Evolutionary conservation across 2,329 filamentous ascomycete species (phyloP).

Genomic region (Ceratocystis lukuohia): DNA sequence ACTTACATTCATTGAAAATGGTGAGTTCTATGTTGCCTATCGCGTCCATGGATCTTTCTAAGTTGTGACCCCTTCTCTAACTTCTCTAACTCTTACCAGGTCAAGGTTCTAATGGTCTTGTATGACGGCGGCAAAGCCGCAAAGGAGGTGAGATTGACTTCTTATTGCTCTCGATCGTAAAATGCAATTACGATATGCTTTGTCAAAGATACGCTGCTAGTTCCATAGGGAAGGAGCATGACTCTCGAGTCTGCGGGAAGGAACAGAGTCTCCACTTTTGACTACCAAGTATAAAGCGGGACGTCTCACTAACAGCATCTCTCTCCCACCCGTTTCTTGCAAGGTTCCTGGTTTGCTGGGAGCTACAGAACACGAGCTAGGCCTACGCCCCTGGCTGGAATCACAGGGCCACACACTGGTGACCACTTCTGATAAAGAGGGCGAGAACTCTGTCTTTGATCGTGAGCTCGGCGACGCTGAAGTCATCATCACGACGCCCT

Average conservation of each 20-base stretch:
- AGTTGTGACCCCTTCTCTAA: background rate
- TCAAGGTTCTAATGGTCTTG: conserved; percentile 86
- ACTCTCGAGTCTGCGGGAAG: background rate
- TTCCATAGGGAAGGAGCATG: background rate
- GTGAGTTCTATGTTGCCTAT: background rate
- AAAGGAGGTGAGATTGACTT: conserved; percentile 51
- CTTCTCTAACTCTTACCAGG: conserved; percentile 36
- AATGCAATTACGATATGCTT: background rate
- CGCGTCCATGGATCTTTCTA: background rate
- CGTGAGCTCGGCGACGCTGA: conserved; percentile 93
- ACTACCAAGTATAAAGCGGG: background rate
- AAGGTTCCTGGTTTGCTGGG: conserved; percentile 72
- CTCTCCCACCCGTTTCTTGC: conserved; percentile 18
- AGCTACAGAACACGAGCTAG: conserved; percentile 96
- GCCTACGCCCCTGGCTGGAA: conserved; percentile 94
- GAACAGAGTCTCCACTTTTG: background rate
- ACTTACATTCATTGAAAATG: conserved; percentile 6
- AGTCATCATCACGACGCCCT: conserved; percentile 98
- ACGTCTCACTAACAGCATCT: background rate
- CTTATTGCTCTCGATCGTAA: background rate
- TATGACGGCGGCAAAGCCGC: conserved; percentile 89
- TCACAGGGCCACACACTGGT: conserved; percentile 91
- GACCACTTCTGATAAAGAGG: conserved; percentile 96
- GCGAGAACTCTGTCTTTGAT: conserved; percentile 84
- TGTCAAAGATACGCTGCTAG: background rate